Evolutionary conservation across 2,329 filamentous ascomycete species (phyloP).

Genomic region (Ascocoryne sarcoides): DNA sequence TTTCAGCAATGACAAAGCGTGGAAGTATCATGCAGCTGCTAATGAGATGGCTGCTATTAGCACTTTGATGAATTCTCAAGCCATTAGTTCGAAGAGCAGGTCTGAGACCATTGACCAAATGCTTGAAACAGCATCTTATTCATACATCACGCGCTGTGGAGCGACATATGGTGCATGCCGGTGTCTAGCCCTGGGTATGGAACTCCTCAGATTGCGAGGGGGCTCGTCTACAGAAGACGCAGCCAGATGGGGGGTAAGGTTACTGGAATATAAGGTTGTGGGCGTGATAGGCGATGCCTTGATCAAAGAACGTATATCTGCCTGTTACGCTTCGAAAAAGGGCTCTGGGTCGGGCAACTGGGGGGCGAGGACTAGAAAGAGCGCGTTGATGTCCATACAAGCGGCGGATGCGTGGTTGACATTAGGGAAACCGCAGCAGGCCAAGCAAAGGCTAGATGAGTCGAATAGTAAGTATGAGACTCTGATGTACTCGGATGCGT

Average conservation of each 20-base stretch:
- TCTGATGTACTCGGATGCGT: conserved; percentile 41
- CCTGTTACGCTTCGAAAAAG: conserved; percentile 70
- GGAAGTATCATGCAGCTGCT: conserved; percentile 86
- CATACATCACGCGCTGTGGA: conserved; percentile 78
- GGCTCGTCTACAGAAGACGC: conserved; percentile 78
- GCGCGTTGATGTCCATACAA: conserved; percentile 79
- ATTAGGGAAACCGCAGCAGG: conserved; percentile 67
- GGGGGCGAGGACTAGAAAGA: conserved; percentile 71
- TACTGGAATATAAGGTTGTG: conserved; percentile 70
- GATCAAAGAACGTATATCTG: conserved; percentile 75
- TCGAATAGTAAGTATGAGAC: conserved; percentile 49
- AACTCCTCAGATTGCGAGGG: conserved; percentile 74
- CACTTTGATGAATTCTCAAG: conserved; percentile 67
- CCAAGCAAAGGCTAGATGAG: conserved; percentile 67
- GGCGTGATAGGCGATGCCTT: conserved; percentile 72
- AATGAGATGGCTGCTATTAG: conserved; percentile 93
- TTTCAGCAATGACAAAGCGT: conserved; percentile 92
- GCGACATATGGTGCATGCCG: conserved; percentile 74
- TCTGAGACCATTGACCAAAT: conserved; percentile 76
- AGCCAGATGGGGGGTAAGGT: conserved; percentile 71
- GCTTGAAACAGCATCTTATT: conserved; percentile 86
- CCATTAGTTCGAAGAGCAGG: conserved; percentile 64
- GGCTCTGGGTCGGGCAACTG: conserved; percentile 57
- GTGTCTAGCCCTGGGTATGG: conserved; percentile 65
- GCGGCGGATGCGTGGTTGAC: conserved; percentile 77